Evolutionary conservation across 768 basidiomycete species (phyloP).

Genomic region (Auriscalpium orientale): DNA sequence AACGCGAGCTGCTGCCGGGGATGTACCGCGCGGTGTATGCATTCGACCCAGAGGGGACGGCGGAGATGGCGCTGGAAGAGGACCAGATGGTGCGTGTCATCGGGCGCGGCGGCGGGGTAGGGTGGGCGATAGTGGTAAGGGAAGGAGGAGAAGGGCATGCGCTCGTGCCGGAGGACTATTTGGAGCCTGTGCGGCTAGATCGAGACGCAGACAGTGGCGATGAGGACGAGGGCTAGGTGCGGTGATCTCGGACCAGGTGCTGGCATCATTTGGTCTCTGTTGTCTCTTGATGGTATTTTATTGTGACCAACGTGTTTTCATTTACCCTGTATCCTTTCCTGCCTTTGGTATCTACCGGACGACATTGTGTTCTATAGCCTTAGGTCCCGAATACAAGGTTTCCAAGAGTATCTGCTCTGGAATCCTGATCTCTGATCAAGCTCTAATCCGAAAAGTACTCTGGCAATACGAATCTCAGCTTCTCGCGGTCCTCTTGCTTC

Average conservation of each 20-base stretch:
- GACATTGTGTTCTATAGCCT: neutral
- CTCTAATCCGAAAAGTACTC: conserved; percentile 47
- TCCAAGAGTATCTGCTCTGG: neutral
- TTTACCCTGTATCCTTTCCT: neutral
- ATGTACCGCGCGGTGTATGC: conserved; percentile 71
- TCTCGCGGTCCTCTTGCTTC: conserved; percentile 53
- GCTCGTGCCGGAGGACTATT: conserved; percentile 73
- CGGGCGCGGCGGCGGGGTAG: conserved; percentile 69
- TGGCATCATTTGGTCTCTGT: neutral
- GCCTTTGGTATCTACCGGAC: neutral
- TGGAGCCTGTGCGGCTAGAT: conserved; percentile 46
- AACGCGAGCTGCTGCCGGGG: conserved; percentile 47
- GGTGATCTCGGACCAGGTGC: neutral
- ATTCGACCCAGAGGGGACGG: conserved; percentile 73
- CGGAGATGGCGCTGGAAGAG: conserved; percentile 76
- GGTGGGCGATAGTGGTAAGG: conserved; percentile 68
- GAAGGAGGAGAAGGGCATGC: conserved; percentile 45
- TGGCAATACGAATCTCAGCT: conserved; percentile 71
- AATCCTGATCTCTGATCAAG: neutral
- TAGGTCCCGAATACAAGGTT: neutral
- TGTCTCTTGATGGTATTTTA: neutral
- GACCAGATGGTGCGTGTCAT: conserved; percentile 70
- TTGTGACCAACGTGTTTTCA: neutral
- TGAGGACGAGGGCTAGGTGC: conserved; percentile 4
- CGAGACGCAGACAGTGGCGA: conserved; percentile 7